phyloP scores from a whole-genome alignment of 768 basidiomycete species.

The Hypholoma fasciculare region DNA sequence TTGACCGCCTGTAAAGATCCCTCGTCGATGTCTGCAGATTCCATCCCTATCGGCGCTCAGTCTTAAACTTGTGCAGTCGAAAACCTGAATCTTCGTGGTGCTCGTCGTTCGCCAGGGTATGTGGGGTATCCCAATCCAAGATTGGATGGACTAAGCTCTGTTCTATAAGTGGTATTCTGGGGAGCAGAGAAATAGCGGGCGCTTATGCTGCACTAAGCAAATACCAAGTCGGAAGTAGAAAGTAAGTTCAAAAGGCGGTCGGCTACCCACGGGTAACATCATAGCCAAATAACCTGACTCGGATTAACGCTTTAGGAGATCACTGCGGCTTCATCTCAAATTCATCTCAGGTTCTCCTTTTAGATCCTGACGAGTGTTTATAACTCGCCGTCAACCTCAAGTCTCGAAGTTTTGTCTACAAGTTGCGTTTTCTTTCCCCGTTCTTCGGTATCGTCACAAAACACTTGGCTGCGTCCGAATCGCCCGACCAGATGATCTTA shows the following conservation, averaged over 20 bases:
- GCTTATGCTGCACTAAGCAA: not conserved
- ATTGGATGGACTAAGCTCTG: too few species aligned
- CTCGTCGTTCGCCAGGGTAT: not conserved
- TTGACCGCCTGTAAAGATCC: conserved; percentile 62
- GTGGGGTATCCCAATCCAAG: not conserved
- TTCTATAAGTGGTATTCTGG: not conserved
- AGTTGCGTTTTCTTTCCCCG: conserved; percentile 5
- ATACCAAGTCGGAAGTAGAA: not conserved
- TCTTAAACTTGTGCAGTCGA: not conserved
- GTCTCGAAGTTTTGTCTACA: not conserved
- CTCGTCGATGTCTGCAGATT: conserved; percentile 46
- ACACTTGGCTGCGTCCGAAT: not conserved
- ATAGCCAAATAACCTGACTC: not conserved
- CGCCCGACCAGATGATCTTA: not conserved
- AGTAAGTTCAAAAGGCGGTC: not conserved
- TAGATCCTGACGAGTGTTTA: too few species aligned
- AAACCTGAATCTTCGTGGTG: not conserved
- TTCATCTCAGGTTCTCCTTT: too few species aligned
- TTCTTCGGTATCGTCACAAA: not conserved
- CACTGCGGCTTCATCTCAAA: too few species aligned
- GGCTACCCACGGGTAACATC: not conserved
- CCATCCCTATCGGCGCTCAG: conserved; percentile 6
- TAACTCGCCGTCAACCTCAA: not conserved
- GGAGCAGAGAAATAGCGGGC: not conserved
- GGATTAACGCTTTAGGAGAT: too few species aligned